Evolutionary conservation across 352 stramenopile genomes (phyloP), one percentile per base, ranked within the genome.

Genomic region (Globisporangium paroecandrum): DNA sequence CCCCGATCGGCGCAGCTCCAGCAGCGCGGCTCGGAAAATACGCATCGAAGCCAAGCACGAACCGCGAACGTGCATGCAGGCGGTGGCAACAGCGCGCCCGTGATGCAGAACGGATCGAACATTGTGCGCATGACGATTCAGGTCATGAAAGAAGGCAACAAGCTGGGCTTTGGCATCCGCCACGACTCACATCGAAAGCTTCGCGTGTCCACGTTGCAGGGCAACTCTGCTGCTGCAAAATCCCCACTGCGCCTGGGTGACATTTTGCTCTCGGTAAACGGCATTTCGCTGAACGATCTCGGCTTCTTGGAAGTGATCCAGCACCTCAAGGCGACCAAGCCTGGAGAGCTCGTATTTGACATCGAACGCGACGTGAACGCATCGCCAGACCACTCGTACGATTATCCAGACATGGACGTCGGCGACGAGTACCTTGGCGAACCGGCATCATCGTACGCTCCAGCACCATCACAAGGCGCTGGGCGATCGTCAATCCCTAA

Each of bases 211-310:
- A 85, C 81, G 22, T 32, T 89, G 7, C 82, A 87, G 43, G 77
- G 69, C 49, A 74, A 75, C 49, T 81, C 79, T 2, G 69, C 74
- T 1, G 74, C 77, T 13, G 51, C 74, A 13, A 79, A 79, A 32
- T 82, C 70, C 53, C 63, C 72, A 56, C 60, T 91, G 36, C 75
- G 70, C 5, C 76, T 90, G 36, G 87, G 85, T 18, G 87, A 95
- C 67, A 82, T 76, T 24, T 73, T 94, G 38, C 63, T 94, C 51
- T 83, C 83, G 0, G 82, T 93, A 27, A 93, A 95, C 34, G 83
- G 77, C 29, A 64, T 75, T 32, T 67, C 82, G 41, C 69, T 93
- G 22, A 82, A 68, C 13, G 73, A 76, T 0, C 69, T 85, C 29
- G 76, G 79, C 8, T 91, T 91, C 36, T 46, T 82, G 12, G 74